Percentiles rank a stretch among this genome's conserved stretches.
Evolutionary conservation across 495 filamentous ascomycete species (phyloP).

Genomic region (Aspergillus kassunensis): DNA sequence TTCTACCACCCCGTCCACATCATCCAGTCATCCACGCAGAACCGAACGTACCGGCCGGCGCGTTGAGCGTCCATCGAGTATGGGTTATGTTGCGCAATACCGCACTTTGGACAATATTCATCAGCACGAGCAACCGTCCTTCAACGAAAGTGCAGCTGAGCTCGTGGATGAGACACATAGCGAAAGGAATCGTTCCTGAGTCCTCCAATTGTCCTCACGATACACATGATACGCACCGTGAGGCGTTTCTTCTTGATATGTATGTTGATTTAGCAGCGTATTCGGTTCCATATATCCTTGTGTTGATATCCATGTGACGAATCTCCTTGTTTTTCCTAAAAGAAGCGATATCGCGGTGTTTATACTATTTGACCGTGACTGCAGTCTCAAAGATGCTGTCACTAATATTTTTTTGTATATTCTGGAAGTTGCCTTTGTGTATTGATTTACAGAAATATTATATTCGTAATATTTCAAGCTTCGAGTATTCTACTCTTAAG

Average conservation of each 20-base stretch:
- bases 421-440: conserved; percentile 16
- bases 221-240: conserved; percentile 6
- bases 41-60: conserved; percentile 12
- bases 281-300: conserved; percentile 9
- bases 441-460: conserved; percentile 13
- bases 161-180: conserved; percentile 35
- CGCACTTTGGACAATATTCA: conserved; percentile 55
- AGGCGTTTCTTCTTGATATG: neutral
- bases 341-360: conserved; percentile 12
- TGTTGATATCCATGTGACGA: conserved; percentile 32
- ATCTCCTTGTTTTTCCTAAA: conserved; percentile 29
- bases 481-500: no score
- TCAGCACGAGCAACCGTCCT: conserved; percentile 52
- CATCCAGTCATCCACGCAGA: conserved; percentile 39
- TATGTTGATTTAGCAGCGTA: conserved; percentile 18
- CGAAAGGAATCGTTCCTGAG: conserved; percentile 1
- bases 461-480: neutral
- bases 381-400: neutral
- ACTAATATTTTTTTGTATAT: conserved; percentile 12
- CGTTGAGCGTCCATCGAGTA: conserved; percentile 59
- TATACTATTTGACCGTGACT: neutral
- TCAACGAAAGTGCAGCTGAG: conserved; percentile 48
- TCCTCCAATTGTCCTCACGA: neutral
- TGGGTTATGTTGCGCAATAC: conserved; percentile 73
- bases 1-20: conserved; percentile 44